Base-by-base conservation (phyloP, 352 stramenopile genomes). In the Phytophthora boehmeriae region DNA sequence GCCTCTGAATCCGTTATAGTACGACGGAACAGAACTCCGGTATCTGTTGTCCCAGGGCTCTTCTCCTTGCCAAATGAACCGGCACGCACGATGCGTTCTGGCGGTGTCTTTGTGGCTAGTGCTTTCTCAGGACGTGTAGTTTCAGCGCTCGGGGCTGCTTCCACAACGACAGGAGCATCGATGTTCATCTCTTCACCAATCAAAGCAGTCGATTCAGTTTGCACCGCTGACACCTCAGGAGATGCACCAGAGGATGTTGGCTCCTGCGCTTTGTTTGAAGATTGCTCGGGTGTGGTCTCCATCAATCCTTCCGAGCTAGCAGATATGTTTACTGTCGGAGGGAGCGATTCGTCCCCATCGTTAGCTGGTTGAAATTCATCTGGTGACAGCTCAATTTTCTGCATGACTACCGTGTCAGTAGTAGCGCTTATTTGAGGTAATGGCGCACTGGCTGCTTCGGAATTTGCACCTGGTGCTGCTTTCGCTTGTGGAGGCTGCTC, bases 1-100 rank as follows among this genome's bases (percentile, higher is more conserved):
- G 49, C 41, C 19, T 69, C 61, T 5, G 64, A 39, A 25, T 71
- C 62, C n/a, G 71, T 75, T 19, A 68, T 66, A 2, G 53, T 59
- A 0, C 68, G 64, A 14, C 59, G 64, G 9, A 70, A 61, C 36
- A 58, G 46, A 53, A 57, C 48, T 42, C 41, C 25, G 27, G 46
- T 45, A 27, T n/a, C 25, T 16, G 11, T 25, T 36, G 27, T 38
- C 10, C 52, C 59, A 8, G 39, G 28, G 2, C 36, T 67, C 38
- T 44, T 54, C 16, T 42, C 46, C 59, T 61, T 58, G 11, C 53
- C 45, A n/a, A 78, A 76, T 4, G 66, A 70, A 17, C 65, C 60
- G 2, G 66, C 63, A 2, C 63, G 56, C 20, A 47, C 39, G 36
- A 32, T 38, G 20, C 27, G 48, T 20, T 73, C 54, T 3, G 19